phyloP scores from a whole-genome alignment of 805 yeast species.

The Kurtzmaniella fragi region DNA sequence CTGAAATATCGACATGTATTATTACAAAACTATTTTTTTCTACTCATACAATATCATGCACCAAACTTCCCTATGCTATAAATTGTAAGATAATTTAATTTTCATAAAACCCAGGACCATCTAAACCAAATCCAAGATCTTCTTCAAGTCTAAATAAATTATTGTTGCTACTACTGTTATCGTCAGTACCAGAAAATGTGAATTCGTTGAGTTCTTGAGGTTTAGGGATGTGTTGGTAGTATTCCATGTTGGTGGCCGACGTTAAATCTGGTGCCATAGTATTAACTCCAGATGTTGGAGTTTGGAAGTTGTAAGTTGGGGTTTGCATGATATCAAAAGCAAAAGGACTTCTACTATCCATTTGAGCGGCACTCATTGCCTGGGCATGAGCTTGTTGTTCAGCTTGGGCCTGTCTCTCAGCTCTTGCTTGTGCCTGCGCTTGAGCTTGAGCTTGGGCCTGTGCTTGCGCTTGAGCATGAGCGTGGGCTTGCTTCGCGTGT shows the following conservation, averaged over 20 bases:
- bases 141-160: conserved; percentile 33
- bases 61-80: neutral
- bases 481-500: conserved; percentile 9
- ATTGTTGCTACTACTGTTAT: conserved; percentile 6
- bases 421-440: conserved; percentile 4
- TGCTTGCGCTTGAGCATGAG: neutral
- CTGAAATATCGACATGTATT: neutral
- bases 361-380: conserved; percentile 8
- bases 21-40: no score
- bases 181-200: conserved; percentile 12
- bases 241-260: conserved; percentile 18
- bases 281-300: conserved; percentile 13
- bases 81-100: neutral
- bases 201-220: conserved; percentile 42
- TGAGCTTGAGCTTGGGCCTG: conserved; percentile 6
- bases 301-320: conserved; percentile 1
- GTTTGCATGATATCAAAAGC: conserved; percentile 1
- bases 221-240: conserved; percentile 35
- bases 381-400: conserved; percentile 7
- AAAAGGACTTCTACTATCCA: conserved; percentile 10
- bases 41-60: neutral
- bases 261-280: conserved; percentile 17
- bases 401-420: conserved; percentile 1
- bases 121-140: conserved; percentile 42
- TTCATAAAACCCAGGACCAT: conserved; percentile 20